Evolutionary conservation across 1,284 basidiomycete species (phyloP).

Genomic region (Ustilago tritici): DNA sequence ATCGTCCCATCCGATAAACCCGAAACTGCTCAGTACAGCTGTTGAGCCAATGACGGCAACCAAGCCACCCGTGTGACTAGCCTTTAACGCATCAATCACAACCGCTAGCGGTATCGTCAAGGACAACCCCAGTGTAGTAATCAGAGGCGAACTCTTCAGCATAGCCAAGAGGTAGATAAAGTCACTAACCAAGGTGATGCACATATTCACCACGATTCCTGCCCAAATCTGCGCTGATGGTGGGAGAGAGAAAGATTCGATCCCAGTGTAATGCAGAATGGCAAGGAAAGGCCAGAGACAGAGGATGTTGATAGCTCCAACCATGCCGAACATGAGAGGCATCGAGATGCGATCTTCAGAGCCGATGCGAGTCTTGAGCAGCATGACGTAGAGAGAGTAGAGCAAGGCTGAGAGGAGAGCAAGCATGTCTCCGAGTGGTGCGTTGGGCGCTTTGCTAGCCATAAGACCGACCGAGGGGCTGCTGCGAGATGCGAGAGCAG

Average conservation of each 20-base stretch:
- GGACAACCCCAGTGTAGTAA: conserved; percentile 91
- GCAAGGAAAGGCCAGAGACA: conserved; percentile 84
- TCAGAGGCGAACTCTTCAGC: conserved; percentile 89
- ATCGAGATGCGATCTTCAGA: conserved; percentile 65
- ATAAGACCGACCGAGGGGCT: not conserved
- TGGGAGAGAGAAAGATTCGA: conserved; percentile 84
- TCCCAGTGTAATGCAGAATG: conserved; percentile 80
- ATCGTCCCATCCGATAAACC: conserved; percentile 49
- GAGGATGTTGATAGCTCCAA: conserved; percentile 88
- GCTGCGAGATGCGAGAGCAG: not conserved
- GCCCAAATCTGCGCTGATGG: conserved; percentile 75
- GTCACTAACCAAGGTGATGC: conserved; percentile 69
- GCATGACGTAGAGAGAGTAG: conserved; percentile 90
- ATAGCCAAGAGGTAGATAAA: conserved; percentile 75
- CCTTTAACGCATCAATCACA: conserved; percentile 80
- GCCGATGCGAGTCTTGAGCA: conserved; percentile 80
- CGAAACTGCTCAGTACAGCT: conserved; percentile 59
- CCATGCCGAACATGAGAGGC: conserved; percentile 74
- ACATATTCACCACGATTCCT: conserved; percentile 85
- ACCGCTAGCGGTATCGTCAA: conserved; percentile 94
- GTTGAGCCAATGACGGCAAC: conserved; percentile 54
- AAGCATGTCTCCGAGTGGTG: conserved; percentile 62
- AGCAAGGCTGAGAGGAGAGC: conserved; percentile 70
- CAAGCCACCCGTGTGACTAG: conserved; percentile 64
- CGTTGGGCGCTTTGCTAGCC: conserved; percentile 40